Conservation (phyloP, 306 rosid species). For the Prunus padus region DNA sequence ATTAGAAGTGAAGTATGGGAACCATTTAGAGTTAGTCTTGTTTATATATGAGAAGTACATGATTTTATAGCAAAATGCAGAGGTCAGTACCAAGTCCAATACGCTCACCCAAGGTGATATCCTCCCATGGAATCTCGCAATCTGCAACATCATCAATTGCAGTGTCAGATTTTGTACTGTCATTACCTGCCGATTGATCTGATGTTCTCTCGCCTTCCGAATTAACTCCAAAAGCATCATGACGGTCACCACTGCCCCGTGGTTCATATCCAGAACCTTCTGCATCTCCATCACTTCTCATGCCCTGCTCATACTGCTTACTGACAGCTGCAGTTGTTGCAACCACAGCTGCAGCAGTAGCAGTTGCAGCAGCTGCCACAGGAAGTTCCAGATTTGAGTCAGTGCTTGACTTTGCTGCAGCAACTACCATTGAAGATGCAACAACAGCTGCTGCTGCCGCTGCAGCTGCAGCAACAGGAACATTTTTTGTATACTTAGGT, state of each 20-base stretch:
- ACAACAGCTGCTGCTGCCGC: conserved; percentile 94
- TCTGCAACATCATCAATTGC: conserved; percentile 84
- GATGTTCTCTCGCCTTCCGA: conserved; percentile 73
- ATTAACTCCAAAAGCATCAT: conserved; percentile 40
- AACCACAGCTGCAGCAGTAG: conserved; percentile 94
- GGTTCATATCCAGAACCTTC: conserved; percentile 51
- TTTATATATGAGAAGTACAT: conserved; percentile 22
- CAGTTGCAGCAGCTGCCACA: conserved; percentile 94
- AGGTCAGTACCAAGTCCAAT: conserved; percentile 87
- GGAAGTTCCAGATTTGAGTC: conserved; percentile 76
- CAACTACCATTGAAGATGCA: conserved; percentile 92
- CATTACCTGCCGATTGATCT: conserved; percentile 67
- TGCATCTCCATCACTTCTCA: conserved; percentile 59
- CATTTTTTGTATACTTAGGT: conserved; percentile 59
- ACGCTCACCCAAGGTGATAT: conserved; percentile 87
- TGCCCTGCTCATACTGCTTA: conserved; percentile 74
- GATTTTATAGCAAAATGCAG: conserved; percentile 33
- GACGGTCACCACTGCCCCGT: conserved; percentile 57
- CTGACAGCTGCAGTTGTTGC: conserved; percentile 91
- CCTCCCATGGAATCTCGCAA: conserved; percentile 90
- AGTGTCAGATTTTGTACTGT: conserved; percentile 70
- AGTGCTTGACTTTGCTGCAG: conserved; percentile 62
- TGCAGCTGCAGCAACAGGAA: conserved; percentile 88
- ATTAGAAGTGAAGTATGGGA: conserved; percentile 14
- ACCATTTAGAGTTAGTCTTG: conserved; percentile 22